phyloP scores from a whole-genome alignment of 306 rosid species.

The Lathyrus aphaca region DNA sequence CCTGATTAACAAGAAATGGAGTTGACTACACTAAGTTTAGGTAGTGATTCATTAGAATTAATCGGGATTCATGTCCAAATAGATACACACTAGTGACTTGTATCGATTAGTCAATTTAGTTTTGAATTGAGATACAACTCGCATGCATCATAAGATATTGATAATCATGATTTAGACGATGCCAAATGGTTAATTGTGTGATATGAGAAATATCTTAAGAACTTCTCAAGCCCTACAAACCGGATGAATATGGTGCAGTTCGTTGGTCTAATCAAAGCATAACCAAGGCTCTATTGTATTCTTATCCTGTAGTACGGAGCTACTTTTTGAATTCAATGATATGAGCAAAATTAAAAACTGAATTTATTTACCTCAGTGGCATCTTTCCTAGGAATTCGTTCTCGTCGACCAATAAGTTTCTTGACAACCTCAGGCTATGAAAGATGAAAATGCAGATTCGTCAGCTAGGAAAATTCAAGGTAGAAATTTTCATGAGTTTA shows the following conservation, averaged over 20 bases:
- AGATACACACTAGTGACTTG: neutral
- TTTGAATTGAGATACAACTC: neutral
- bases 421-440: conserved; percentile 93
- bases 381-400: conserved; percentile 94
- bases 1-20: conserved; percentile 50
- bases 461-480: conserved; percentile 15
- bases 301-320: too few relatives aligned
- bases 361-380: conserved; percentile 84
- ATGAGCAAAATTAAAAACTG: neutral
- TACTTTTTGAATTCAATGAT: too few relatives aligned
- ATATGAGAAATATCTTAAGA: too few relatives aligned
- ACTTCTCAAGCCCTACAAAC: too few relatives aligned
- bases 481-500: conserved; percentile 9
- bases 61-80: neutral
- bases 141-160: neutral
- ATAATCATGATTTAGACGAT: neutral
- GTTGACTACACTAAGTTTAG: neutral
- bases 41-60: neutral
- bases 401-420: conserved; percentile 87
- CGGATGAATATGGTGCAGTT: too few relatives aligned
- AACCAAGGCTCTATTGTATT: too few relatives aligned
- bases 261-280: too few relatives aligned
- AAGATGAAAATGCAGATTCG: conserved; percentile 34
- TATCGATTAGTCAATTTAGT: neutral
- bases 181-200: too few relatives aligned